Percentiles rank a stretch among this genome's conserved stretches.
phyloP scores from a whole-genome alignment of 1,139 yeast genomes.

The Yamadazyma trypodendri region DNA sequence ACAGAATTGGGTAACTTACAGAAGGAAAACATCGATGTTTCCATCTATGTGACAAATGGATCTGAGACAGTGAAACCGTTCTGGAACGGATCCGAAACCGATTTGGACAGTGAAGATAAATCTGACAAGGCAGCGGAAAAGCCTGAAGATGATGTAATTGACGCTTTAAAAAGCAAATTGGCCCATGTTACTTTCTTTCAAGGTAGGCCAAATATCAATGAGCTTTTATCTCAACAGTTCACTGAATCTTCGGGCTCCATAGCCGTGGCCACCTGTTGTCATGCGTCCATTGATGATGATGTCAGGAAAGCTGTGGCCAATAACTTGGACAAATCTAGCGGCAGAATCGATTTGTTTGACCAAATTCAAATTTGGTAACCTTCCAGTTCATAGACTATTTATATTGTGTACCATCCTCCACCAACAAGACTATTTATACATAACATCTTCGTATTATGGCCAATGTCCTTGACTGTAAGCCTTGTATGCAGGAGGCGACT shows the following conservation, averaged over 20 bases:
- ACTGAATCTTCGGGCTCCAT: slow-evolving; percentile 27
- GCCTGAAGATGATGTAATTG: slow-evolving; percentile 17
- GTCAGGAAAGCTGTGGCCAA: slow-evolving; percentile 33
- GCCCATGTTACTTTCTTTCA: slow-evolving; percentile 30
- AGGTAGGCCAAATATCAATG: slow-evolving; percentile 42
- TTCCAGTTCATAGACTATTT: too few species aligned
- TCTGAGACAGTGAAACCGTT: slow-evolving; percentile 21
- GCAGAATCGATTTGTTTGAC: slow-evolving; percentile 43
- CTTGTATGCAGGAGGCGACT: too few species aligned
- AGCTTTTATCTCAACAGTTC: slow-evolving; percentile 34
- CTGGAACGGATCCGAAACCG: slow-evolving; percentile 15
- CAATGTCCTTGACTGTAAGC: too few species aligned
- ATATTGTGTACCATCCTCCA: too few species aligned
- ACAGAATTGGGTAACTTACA: slow-evolving; percentile 37
- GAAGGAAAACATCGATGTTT: slow-evolving; percentile 22
- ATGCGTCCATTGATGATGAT: slow-evolving; percentile 39
- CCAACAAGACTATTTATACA: too few species aligned
- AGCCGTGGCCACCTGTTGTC: slow-evolving; percentile 44
- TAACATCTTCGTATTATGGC: too few species aligned
- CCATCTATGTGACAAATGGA: slow-evolving; percentile 36
- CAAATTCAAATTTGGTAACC: slow-evolving; percentile 36
- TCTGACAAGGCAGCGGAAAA: slow-evolving; percentile 14
- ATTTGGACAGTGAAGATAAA: slow-evolving; percentile 13
- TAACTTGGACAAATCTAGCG: slow-evolving; percentile 25
- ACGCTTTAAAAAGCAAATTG: slow-evolving; percentile 20